Base-by-base conservation (phyloP, 2,329 filamentous ascomycete species). In the Alternaria dauci region DNA sequence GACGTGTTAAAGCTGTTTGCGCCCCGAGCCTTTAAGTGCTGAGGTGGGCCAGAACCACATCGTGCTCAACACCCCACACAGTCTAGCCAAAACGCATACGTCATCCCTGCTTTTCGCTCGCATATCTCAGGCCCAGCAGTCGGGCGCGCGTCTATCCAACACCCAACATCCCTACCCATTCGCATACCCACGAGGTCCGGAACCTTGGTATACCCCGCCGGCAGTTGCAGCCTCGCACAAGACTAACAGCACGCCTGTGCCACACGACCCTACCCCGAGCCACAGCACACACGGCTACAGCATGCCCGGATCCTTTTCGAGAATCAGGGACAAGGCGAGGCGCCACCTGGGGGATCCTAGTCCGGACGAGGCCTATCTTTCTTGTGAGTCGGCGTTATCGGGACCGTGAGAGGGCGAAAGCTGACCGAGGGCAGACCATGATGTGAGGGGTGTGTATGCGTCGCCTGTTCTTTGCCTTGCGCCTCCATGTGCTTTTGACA, bases 341-440 rank as follows among this genome's bases (percentile, higher is more conserved):
- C 56, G 66, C 42, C 74, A 73, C 55, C 69, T 77, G 60, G 71
- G 72, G 23, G 70, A 76, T 34, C 59, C 76, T 47, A 70, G 69
- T 46, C 88, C 89, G 14, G 88, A 91, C 66, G 88, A 90, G 79
- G 86, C 88, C 36, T 91, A 90, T 78, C 80, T 92, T 63, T 89
- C 86, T 74, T 91, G 89, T 90, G 77, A 86, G 88, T 84, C 9
- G 46, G 30, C 43, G 34, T 23, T 23, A 2, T 23, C 20, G 28
- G 28, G 26, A 41, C n/a, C 36, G 16, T 16, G 32, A 56, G 23
- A 50, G 56, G 18, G 34, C 9, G 12, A 32, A 38, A 25, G 39
- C 43, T 56, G 48, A 68, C 74, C 76, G 69, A 75, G 39, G 25
- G 57, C 70, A 90, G 88, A 90, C 76, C 82, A 89, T 71, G 88